These are phyloP conservation scores for Biancaea sappan DNA, from an alignment of 306 rosid species.

Conservation along the genomic window DNA sequence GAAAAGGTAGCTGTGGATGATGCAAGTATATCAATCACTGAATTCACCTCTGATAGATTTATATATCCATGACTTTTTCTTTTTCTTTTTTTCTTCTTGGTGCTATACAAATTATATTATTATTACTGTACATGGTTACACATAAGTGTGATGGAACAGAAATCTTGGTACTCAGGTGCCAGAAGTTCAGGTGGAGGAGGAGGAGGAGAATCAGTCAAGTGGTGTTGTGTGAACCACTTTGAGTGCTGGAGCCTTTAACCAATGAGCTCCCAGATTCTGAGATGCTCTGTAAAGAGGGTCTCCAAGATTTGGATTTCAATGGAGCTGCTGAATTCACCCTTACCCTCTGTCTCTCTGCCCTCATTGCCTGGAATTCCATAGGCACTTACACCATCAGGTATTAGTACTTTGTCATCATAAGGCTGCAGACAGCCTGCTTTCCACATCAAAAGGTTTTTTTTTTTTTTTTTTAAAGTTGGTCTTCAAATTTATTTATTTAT, in stretches of 20 bases:
- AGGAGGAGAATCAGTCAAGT: slow-evolving; percentile 4
- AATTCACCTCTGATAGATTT: slow-evolving; percentile 42
- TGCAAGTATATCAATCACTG: slow-evolving; percentile 27
- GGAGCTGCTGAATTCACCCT: slow-evolving; percentile 56
- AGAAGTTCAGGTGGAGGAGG: slow-evolving; percentile 34
- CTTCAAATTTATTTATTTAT: no score
- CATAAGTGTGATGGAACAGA: slow-evolving; percentile 51
- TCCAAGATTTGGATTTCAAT: slow-evolving; percentile 75
- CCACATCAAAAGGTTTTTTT: neutral
- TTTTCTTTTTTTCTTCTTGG: slow-evolving; percentile 19
- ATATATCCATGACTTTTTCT: slow-evolving; percentile 42
- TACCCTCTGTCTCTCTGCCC: slow-evolving; percentile 58
- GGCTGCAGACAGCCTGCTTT: neutral
- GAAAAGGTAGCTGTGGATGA: slow-evolving; percentile 32
- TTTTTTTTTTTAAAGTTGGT: no score
- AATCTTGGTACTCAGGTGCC: slow-evolving; percentile 39
- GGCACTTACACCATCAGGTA: neutral
- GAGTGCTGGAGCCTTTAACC: slow-evolving; percentile 28
- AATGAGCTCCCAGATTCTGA: slow-evolving; percentile 64
- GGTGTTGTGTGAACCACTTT: slow-evolving; percentile 26
- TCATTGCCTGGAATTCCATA: slow-evolving; percentile 57
- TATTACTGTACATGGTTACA: slow-evolving; percentile 45
- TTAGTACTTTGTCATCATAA: slow-evolving; percentile 15
- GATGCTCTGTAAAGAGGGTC: slow-evolving; percentile 91
- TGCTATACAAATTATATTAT: slow-evolving; percentile 55